Evolutionary conservation across 2,329 filamentous ascomycete genomes (phyloP), one percentile per base, ranked within the genome.

Genomic region (Chaetomium olivaceum): DNA sequence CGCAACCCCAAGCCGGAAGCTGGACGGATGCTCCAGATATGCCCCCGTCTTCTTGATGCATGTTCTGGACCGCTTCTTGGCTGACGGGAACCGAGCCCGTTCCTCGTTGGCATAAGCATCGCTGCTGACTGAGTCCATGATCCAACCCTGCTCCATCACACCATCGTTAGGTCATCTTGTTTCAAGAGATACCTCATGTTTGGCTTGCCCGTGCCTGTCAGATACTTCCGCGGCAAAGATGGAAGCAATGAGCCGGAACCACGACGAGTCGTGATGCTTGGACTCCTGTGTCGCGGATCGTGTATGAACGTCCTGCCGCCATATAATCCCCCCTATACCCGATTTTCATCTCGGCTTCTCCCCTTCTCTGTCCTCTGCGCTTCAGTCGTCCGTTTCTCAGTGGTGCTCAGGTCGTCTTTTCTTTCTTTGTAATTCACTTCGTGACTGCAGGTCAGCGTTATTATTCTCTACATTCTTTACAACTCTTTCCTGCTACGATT

Each of bases 401-500:
- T 59, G 25, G 46, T 60, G 48, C 55, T 43, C 54, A 21, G 57
- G 61, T 63, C 57, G 33, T 65, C 31, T 39, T 55, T 50, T 52
- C 59, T 63, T 67, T 58, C 29, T 64, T 58, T 61, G 50, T 57
- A 29, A 4, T 70, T 71, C 64, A 56, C 60, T 71, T 71, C 66
- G 64, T 67, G 65, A 71, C 71, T 73, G 71, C 71, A 70, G 70
- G 71, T 62, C 71, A 73, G 71, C 56, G 33, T 69, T 65, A 61
- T 61, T 64, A 19, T 68, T 69, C 61, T 64, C 46, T 62, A 66
- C 58, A 46, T 51, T 68, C 67, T 66, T 69, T 70, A 64, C 14
- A 61, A 23, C 14, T 36, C 19, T 21, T 66, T 69, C 43, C 56
- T 27, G 43, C 59, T 54, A 67, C 67, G 25, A 58, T 27, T 46